These are phyloP conservation scores for Lycium ferocissimum DNA, from an alignment of 257 asterid genomes.

Conservation along the genomic window DNA sequence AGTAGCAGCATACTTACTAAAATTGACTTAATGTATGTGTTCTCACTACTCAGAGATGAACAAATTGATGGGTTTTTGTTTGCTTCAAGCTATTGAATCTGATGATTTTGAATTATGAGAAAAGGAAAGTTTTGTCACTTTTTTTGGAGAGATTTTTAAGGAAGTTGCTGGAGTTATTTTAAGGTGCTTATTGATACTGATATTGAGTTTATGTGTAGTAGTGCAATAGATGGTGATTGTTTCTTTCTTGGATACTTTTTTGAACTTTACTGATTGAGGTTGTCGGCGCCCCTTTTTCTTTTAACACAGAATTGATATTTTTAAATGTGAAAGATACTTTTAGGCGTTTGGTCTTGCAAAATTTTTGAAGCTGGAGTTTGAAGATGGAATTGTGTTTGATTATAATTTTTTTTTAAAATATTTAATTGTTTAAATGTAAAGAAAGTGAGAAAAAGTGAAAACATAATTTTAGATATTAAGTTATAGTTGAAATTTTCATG, in stretches of 20 bases:
- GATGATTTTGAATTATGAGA: neutral
- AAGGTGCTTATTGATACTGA: too few species aligned
- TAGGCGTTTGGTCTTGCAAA: too few species aligned
- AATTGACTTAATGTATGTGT: neutral
- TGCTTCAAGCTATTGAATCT: neutral
- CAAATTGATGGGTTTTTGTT: neutral
- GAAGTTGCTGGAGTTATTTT: too few species aligned
- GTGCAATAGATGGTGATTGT: neutral
- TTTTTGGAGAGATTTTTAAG: constrained; percentile 5
- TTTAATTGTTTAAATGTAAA: too few species aligned
- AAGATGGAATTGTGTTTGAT: too few species aligned
- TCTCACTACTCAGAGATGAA: neutral
- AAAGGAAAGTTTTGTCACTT: constrained; percentile 9
- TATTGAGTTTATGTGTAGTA: too few species aligned
- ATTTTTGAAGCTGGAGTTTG: too few species aligned
- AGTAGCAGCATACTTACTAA: constrained; percentile 10
- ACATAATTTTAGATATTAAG: too few species aligned
- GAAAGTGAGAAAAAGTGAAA: too few species aligned
- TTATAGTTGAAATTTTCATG: too few species aligned
- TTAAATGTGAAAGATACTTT: neutral
- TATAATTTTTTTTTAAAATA: too few species aligned
- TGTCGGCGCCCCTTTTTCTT: constrained; percentile 25
- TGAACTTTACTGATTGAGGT: neutral
- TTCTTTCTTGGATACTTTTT: constrained; percentile 2
- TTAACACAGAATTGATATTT: neutral